These are phyloP conservation scores for Cocos nucifera DNA, from an alignment of 176 grass and related monocot species.

Conservation along the genomic window DNA sequence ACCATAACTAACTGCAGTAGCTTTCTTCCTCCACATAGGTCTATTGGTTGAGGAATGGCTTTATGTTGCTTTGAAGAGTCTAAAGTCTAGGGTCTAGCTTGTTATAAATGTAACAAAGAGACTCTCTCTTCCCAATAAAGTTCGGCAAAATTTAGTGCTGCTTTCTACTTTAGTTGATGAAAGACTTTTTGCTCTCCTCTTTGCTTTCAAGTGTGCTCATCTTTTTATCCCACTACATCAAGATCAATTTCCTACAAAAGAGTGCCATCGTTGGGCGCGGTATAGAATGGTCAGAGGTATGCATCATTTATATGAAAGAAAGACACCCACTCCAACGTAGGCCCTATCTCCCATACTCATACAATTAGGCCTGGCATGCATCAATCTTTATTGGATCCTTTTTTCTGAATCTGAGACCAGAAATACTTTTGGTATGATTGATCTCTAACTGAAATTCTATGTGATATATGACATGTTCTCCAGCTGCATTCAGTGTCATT, in stretches of 20 bases:
- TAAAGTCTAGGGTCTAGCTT: constrained; percentile 4
- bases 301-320: constrained; percentile 2
- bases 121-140: constrained; percentile 12
- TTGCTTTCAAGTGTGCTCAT: background rate
- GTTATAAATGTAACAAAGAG: background rate
- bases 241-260: constrained; percentile 3
- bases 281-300: background rate
- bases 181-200: background rate
- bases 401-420: constrained; percentile 1
- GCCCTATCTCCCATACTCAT: background rate
- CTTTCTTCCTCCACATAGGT: too few species aligned
- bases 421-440: constrained; percentile 10
- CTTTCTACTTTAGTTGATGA: constrained; percentile 13
- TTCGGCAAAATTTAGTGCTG: background rate
- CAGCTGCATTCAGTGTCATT: background rate
- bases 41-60: background rate
- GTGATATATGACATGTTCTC: constrained; percentile 1
- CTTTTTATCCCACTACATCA: constrained; percentile 8
- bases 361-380: background rate
- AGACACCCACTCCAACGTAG: background rate
- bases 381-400: background rate
- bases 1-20: too few species aligned
- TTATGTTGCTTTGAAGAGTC: background rate
- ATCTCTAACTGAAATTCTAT: background rate
- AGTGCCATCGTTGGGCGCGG: background rate